Percentiles rank a stretch among this genome's conserved stretches.
These are phyloP conservation scores for Tylopilus sp. DNA, from an alignment of 1,284 basidiomycete genomes.

Conservation along the genomic window DNA sequence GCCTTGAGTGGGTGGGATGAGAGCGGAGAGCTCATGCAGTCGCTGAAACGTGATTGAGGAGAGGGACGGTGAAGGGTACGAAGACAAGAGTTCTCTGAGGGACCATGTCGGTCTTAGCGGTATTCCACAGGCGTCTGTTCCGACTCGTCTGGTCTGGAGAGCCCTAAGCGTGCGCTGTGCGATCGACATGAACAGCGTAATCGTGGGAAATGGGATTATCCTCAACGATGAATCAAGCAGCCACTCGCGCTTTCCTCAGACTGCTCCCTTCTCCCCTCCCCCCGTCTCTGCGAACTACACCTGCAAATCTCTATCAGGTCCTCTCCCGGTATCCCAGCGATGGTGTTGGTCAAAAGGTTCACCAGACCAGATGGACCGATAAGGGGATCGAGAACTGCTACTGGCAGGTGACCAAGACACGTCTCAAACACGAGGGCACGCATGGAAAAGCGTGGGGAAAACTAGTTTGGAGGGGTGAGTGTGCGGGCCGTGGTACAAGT, in stretches of 20 bases:
- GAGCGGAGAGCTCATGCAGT: constrained; percentile 66
- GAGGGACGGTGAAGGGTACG: constrained; percentile 65
- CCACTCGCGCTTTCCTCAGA: constrained; percentile 46
- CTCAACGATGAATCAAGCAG: constrained; percentile 26
- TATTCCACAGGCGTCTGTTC: constrained; percentile 56
- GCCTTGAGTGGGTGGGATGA: constrained; percentile 56
- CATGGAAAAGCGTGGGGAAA: constrained; percentile 78
- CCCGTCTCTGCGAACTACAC: constrained; percentile 50
- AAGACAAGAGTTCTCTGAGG: constrained; percentile 65
- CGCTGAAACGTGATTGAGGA: constrained; percentile 52
- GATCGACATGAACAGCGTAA: constrained; percentile 1
- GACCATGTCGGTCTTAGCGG: constrained; percentile 72
- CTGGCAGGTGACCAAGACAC: constrained; percentile 68
- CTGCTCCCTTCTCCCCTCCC: constrained; percentile 52
- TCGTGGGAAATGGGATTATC: constrained; percentile 24
- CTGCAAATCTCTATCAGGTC: constrained; percentile 65
- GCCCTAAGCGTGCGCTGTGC: background rate
- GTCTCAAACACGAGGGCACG: constrained; percentile 64
- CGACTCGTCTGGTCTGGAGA: constrained; percentile 13
- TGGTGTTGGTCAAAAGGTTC: constrained; percentile 61
- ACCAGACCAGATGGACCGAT: constrained; percentile 67
- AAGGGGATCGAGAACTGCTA: constrained; percentile 66
- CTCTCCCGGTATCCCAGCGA: constrained; percentile 65
- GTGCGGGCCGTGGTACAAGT: background rate
- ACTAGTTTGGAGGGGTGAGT: constrained; percentile 72